Evolutionary conservation across 2,329 filamentous ascomycete species (phyloP), one percentile per base, ranked within the genome.

Genomic region (Sarocladium brachiariae): DNA sequence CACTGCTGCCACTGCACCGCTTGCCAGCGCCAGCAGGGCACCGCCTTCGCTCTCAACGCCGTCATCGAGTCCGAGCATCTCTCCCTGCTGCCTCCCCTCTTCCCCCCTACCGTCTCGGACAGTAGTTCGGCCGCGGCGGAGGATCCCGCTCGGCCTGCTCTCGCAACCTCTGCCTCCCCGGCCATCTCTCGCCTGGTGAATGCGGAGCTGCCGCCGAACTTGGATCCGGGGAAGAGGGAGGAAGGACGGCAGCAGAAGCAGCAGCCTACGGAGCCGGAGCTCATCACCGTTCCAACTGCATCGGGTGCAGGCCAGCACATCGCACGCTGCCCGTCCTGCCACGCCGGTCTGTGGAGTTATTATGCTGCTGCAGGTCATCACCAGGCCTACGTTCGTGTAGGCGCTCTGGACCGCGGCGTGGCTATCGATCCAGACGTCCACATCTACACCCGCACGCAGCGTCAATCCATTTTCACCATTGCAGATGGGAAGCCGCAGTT

Each of bases 1-100:
- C 64, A 71, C 57, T 66, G 63, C 62, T 71, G 69, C 59, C 65
- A 71, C 58, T 71, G 69, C 58, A 64, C 61, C 13, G 57, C 57
- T 52, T 72, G 69, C 59, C 68, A 71, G 51, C 63, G 60, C 49
- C 66, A 70, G 59, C 64, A 62, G 21, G 69, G 69, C 50, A 57
- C 62, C 21, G 64, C 57, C 25, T 61, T 60, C 30, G 56, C 55
- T 59, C 33, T 70, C 53, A 71, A 70, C 59, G 61, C 63, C 50
- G 52, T 68, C 39, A 67, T 69, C 55, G 68, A 71, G 55, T 50
- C 61, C 24, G 4, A 16, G 5, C 16, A 83, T 11, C 72, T 81
- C 27, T 79, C 80, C 57, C 67, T 84, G 2, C 68, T 84, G n/a
- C 63, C 72, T 18, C 59, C 75, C 37, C 54, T 70, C 49, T 65